phyloP scores from a whole-genome alignment of 306 rosid genomes.

The apple (Malus domestica) region DNA sequence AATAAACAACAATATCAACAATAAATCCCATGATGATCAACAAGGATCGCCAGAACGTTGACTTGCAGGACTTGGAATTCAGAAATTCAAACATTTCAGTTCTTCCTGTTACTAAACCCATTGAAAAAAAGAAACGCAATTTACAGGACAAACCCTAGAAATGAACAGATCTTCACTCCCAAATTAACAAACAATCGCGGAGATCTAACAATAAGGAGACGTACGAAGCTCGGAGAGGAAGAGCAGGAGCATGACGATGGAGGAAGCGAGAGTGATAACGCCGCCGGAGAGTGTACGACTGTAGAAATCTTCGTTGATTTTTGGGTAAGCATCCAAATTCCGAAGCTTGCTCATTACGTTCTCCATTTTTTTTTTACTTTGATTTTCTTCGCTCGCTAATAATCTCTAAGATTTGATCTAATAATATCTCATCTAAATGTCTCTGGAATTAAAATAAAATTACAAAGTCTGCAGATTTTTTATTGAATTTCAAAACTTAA shows the following conservation, averaged over 20 bases:
- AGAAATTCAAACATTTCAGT: not conserved
- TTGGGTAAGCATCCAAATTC: conserved; percentile 86
- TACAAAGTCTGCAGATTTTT: not conserved
- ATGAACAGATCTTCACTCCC: not conserved
- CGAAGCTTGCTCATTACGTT: conserved; percentile 74
- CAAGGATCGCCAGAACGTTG: not conserved
- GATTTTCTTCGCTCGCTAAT: not conserved
- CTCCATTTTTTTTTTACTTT: conserved; percentile 48
- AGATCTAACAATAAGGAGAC: not conserved
- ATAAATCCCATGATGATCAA: not conserved
- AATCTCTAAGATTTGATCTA: not conserved
- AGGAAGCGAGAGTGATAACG: conserved; percentile 77
- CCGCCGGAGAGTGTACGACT: conserved; percentile 98
- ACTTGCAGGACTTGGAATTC: not conserved
- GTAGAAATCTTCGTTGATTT: conserved; percentile 95
- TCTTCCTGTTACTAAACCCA: not conserved
- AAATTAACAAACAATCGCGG: not conserved
- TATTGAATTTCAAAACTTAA: not conserved
- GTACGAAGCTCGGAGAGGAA: conserved; percentile 94
- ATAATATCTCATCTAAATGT: not conserved
- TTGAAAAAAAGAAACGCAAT: not conserved
- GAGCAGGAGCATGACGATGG: conserved; percentile 78
- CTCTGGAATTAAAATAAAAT: not conserved
- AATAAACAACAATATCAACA: not conserved
- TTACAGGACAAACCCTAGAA: not conserved